These are phyloP conservation scores for Themeda triandra DNA, from an alignment of 176 grass and related monocot genomes.

Conservation along the genomic window DNA sequence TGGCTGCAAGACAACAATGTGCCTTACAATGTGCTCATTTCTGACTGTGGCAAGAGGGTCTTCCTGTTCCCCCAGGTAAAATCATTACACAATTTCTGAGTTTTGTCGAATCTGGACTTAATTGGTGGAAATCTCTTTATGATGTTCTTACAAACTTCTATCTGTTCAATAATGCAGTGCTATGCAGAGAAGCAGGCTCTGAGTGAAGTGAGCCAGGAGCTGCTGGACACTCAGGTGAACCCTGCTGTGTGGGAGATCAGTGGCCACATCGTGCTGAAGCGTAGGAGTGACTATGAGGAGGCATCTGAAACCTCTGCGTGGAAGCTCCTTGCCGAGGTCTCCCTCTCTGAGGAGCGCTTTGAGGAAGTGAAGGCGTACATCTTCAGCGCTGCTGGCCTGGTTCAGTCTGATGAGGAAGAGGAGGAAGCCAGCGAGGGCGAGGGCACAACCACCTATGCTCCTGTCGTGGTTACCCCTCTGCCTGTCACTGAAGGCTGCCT, in stretches of 20 bases:
- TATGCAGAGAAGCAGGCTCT: conserved; percentile 97
- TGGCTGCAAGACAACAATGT: conserved; percentile 92
- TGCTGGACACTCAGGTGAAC: conserved; percentile 96
- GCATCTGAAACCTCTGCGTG: conserved; percentile 82
- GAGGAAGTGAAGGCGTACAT: conserved; percentile 85
- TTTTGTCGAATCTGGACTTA: background rate
- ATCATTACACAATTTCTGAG: background rate
- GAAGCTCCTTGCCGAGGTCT: conserved; percentile 84
- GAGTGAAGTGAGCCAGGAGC: conserved; percentile 81
- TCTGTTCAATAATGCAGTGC: conserved; percentile 48
- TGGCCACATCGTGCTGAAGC: conserved; percentile 94
- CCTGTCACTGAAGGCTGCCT: conserved; percentile 74
- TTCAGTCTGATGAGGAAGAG: conserved; percentile 34
- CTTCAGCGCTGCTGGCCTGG: conserved; percentile 65
- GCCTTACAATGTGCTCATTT: conserved; percentile 91
- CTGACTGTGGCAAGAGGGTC: conserved; percentile 64
- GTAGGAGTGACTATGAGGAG: conserved; percentile 73
- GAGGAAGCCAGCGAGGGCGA: background rate
- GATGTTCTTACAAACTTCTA: background rate
- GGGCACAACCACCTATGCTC: conserved; percentile 15
- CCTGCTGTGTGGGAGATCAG: conserved; percentile 98
- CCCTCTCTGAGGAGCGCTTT: conserved; percentile 85
- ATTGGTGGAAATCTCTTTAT: background rate
- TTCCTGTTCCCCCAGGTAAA: conserved; percentile 84
- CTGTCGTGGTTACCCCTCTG: conserved; percentile 12